Evolutionary conservation across 2,329 filamentous ascomycete genomes (phyloP).

Genomic region (Alternaria dauci): DNA sequence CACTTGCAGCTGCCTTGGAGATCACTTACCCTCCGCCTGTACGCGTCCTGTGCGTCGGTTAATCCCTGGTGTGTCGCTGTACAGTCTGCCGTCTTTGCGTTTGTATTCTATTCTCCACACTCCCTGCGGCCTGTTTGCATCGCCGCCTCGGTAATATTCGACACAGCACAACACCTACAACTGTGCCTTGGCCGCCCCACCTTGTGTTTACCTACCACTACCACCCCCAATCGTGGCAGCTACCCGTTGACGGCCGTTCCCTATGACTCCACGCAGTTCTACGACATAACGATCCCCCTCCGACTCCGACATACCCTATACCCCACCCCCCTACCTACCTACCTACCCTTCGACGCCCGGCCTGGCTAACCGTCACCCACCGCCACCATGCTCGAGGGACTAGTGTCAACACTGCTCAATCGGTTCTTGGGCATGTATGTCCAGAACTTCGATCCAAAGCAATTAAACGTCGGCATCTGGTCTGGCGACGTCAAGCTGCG

Average conservation of each 20-base stretch:
- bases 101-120: slow-evolving; percentile 32
- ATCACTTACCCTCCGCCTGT: slow-evolving; percentile 34
- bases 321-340: slow-evolving; percentile 15
- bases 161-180: slow-evolving; percentile 31
- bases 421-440: slow-evolving; percentile 99
- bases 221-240: slow-evolving; percentile 28
- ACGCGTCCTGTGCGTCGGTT: slow-evolving; percentile 34
- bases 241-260: slow-evolving; percentile 29
- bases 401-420: slow-evolving; percentile 97
- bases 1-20: slow-evolving; percentile 45
- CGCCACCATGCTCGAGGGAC: slow-evolving; percentile 87
- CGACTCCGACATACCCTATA: slow-evolving; percentile 30
- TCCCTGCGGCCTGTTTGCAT: slow-evolving; percentile 24
- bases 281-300: slow-evolving; percentile 40
- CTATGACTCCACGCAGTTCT: slow-evolving; percentile 45
- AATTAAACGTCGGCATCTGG: slow-evolving; percentile 99
- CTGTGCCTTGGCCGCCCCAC: slow-evolving; percentile 27
- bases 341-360: slow-evolving; percentile 57
- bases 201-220: slow-evolving; percentile 39
- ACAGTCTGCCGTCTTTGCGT: slow-evolving; percentile 25
- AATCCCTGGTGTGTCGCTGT: slow-evolving; percentile 25
- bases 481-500: slow-evolving; percentile 96
- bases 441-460: slow-evolving; percentile 97
- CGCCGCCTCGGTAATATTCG: slow-evolving; percentile 24
- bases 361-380: slow-evolving; percentile 75